Evolutionary conservation across 176 grass and related monocot genomes (phyloP).

Genomic region (Cenchrus purpureus): DNA sequence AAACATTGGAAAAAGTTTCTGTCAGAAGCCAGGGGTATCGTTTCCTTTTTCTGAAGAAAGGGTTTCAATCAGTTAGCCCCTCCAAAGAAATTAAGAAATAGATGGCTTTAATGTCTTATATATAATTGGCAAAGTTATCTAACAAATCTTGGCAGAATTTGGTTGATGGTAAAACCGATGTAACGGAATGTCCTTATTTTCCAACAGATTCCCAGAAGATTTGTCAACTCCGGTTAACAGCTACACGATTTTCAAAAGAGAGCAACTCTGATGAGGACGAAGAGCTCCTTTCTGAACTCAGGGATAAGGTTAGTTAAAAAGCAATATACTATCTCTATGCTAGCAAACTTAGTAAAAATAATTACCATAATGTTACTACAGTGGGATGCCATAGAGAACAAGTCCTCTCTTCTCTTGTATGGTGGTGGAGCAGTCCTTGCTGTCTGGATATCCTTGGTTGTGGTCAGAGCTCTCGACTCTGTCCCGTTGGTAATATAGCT

Average conservation of each 20-base stretch:
- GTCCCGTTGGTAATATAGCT: slow-evolving; percentile 70
- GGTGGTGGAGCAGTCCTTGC: slow-evolving; percentile 62
- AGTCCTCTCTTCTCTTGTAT: slow-evolving; percentile 62
- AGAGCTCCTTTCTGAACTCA: slow-evolving; percentile 52
- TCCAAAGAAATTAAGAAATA: background rate
- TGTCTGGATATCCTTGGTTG: slow-evolving; percentile 65
- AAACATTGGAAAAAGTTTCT: background rate
- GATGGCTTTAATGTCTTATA: background rate
- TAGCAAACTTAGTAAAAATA: background rate
- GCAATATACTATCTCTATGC: background rate
- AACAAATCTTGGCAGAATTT: background rate
- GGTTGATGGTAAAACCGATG: background rate
- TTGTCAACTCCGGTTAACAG: slow-evolving; percentile 50
- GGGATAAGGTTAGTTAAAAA: slow-evolving; percentile 56
- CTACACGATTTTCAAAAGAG: slow-evolving; percentile 57
- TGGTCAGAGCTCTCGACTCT: slow-evolving; percentile 61
- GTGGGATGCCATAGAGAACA: slow-evolving; percentile 86
- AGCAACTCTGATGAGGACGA: slow-evolving; percentile 39
- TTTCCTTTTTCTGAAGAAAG: slow-evolving; percentile 11
- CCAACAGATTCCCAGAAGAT: slow-evolving; percentile 56
- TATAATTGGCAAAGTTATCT: background rate
- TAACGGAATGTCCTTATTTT: slow-evolving; percentile 25
- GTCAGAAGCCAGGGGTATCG: background rate
- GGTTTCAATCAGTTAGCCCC: background rate
- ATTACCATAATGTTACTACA: slow-evolving; percentile 20